Evolutionary conservation across 805 yeast species (phyloP), one percentile per base, ranked within the genome.

Genomic region (Torulaspora maleeae): DNA sequence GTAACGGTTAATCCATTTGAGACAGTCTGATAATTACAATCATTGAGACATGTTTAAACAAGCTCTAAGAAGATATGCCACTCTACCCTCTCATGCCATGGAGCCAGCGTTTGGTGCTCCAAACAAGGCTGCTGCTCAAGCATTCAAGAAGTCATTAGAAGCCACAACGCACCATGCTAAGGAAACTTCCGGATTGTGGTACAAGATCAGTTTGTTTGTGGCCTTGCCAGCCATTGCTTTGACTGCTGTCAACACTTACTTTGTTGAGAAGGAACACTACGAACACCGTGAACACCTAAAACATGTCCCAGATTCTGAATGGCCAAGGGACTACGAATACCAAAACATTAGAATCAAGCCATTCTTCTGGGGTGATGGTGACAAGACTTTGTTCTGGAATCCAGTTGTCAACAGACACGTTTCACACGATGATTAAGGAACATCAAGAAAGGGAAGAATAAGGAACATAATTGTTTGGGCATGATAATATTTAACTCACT

Each of bases 281-380:
- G 77, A 82, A 61, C 99, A 93, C 78, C 81, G 93, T 75, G 77
- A 76, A 67, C 93, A 85, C 70, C 72, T 80, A 61, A 65, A 69
- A 41, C 74, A 74, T 59, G 73, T 87, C 47, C 68, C 88, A 27
- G 97, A 90, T 67, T 91, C 83, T 59, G 95, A 90, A 66, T 86
- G 95, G 89, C 97, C 97, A 63, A 73, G 69, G 51, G 93, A 85
- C 71, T 86, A 86, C 75, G 90, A 82, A 60, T 93, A 80, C 80
- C 90, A 84, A 77, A 93, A 93, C 78, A 69, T 89, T 60, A 87
- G 98, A 80, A 67, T 69, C 66, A 83, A 80, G 69, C 82, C 85
- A 67, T 91, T 79, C 79, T 91, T 89, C 83, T 93, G 98, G 98
- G 99, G 99, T 66, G 91, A 93, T 67, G 98, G 99, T 68, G 96